These are phyloP conservation scores for Paecilomyces fulvus DNA, from an alignment of 2,329 filamentous ascomycete genomes.

Conservation along the genomic window DNA sequence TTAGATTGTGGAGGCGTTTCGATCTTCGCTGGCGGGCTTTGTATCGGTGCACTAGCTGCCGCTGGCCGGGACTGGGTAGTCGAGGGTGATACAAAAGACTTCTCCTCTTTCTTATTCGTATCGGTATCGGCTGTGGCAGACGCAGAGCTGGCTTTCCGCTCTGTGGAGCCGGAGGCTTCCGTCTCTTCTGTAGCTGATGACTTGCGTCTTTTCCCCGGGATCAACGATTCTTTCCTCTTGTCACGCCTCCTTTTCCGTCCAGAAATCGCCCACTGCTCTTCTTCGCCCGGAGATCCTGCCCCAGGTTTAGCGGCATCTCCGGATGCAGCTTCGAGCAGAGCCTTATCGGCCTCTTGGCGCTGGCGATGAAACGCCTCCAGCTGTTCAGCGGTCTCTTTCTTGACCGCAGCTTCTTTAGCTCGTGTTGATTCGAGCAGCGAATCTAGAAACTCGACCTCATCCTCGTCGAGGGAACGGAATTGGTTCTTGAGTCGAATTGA, in stretches of 20 bases:
- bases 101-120: not conserved
- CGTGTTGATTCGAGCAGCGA: constrained; percentile 50
- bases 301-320: constrained; percentile 13
- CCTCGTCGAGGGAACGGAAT: constrained; percentile 44
- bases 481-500: constrained; percentile 43
- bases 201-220: constrained; percentile 37
- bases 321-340: constrained; percentile 30
- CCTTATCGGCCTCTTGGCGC: constrained; percentile 51
- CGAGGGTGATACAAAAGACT: not conserved
- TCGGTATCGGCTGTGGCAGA: not conserved
- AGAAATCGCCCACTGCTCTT: constrained; percentile 42
- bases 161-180: constrained; percentile 3
- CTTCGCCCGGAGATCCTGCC: constrained; percentile 20
- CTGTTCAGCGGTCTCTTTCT: constrained; percentile 51
- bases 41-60: not conserved
- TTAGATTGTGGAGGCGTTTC: constrained; percentile 4
- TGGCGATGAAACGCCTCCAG: constrained; percentile 51
- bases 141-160: constrained; percentile 7
- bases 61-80: not conserved
- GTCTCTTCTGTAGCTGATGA: constrained; percentile 20
- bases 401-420: constrained; percentile 48
- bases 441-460: constrained; percentile 46
- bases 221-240: constrained; percentile 33
- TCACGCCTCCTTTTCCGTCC: constrained; percentile 46
- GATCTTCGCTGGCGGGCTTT: not conserved